Base-by-base conservation (phyloP, 768 basidiomycete genomes). In the Amylocystis lapponica region DNA sequence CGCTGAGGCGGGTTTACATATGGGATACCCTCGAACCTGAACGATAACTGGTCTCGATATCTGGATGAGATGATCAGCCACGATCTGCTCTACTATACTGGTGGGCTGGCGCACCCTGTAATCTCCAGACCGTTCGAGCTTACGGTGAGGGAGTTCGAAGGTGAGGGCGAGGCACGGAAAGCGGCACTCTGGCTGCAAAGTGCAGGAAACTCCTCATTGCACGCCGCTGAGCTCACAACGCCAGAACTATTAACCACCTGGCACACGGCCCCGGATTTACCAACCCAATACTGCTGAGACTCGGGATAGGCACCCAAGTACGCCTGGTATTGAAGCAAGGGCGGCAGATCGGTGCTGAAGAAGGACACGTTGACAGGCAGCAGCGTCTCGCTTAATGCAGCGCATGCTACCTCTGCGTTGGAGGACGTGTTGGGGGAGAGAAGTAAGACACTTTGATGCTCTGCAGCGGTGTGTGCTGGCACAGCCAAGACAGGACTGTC, bases 21-120 rank as follows among this genome's bases (percentile, higher is more conserved):
- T 0, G 70, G 74, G 31, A 78, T 70, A 11, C 75, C 75, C 12
- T 74, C 54, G 63, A 78, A 76, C 14, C 70, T 64, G 62, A 78
- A 76, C 2, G 71, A 70, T 0, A 68, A 55, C 27, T 68, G 66
- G 49, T 75, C 74, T 16, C 74, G 72, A 31, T 63, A 69, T 0
- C 71, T 73, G 32, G n/a, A n/a, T 16, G 13, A 46, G 5, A 2
- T 26, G n/a, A n/a, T n/a, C n/a, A n/a, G n/a, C n/a, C n/a, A n/a
- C n/a, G n/a, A n/a, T n/a, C n/a, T n/a, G n/a, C n/a, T n/a, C n/a
- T n/a, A n/a, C n/a, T n/a, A n/a, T n/a, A n/a, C n/a, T 33, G 22
- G n/a, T 14, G 11, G 16, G 23, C 17, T 1, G n/a, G 35, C 55
- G 20, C 20, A 56, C 56, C 59, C 58, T 1, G 55, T 60, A 29